These are phyloP conservation scores for Pezicula rhizophila DNA, from an alignment of 2,329 filamentous ascomycete genomes.

Conservation along the genomic window DNA sequence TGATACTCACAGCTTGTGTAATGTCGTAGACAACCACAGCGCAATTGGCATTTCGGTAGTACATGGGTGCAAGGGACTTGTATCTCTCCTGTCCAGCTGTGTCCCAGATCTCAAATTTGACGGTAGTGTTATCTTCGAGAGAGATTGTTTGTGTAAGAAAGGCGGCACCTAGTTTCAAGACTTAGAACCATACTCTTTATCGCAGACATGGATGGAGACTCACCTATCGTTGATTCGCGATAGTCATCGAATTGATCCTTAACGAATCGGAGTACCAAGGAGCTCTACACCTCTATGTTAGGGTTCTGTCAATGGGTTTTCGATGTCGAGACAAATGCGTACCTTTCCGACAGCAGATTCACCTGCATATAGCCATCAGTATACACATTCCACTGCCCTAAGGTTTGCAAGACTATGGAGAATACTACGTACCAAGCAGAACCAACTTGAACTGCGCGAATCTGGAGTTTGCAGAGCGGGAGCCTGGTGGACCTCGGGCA, in stretches of 20 bases:
- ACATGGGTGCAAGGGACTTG: conserved; percentile 98
- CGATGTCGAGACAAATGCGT: conserved; percentile 19
- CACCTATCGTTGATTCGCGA: conserved; percentile 26
- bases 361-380: conserved; percentile 52
- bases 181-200: conserved; percentile 56
- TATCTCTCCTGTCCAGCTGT: conserved; percentile 98
- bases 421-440: conserved; percentile 67
- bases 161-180: conserved; percentile 73
- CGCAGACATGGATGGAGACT: background rate
- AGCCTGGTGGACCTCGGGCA: conserved; percentile 64
- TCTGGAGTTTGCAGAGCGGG: conserved; percentile 65
- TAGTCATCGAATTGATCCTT: conserved; percentile 98
- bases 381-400: background rate
- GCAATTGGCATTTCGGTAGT: conserved; percentile 99
- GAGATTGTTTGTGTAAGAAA: conserved; percentile 99
- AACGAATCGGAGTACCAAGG: conserved; percentile 94
- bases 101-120: conserved; percentile 99
- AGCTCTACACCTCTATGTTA: conserved; percentile 58
- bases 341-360: conserved; percentile 99
- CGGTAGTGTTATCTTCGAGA: conserved; percentile 93
- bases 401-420: conserved; percentile 1
- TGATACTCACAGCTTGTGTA: conserved; percentile 76
- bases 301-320: conserved; percentile 8
- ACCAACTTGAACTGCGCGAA: conserved; percentile 99
- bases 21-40: conserved; percentile 99